These are phyloP conservation scores for Backusella luteola DNA, from an alignment of 192 early-diverging fungal genomes.

Conservation along the genomic window DNA sequence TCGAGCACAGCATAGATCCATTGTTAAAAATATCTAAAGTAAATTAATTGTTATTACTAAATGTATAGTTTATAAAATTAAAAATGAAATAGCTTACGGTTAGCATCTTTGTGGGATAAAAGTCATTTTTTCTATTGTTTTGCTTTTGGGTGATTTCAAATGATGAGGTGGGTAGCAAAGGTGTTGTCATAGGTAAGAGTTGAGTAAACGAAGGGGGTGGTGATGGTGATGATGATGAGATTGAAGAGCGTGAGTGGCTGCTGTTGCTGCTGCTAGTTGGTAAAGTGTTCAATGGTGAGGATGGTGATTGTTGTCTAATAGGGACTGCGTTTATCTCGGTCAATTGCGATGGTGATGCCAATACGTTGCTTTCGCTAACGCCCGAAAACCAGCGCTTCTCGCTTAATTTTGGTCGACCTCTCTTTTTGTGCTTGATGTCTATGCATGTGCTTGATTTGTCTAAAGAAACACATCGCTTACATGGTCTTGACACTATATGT, in stretches of 20 bases:
- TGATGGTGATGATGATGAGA: background rate
- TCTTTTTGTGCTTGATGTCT: constrained; percentile 85
- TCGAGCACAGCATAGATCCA: constrained; percentile 48
- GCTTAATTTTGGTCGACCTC: constrained; percentile 77
- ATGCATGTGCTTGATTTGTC: constrained; percentile 74
- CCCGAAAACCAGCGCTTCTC: constrained; percentile 45
- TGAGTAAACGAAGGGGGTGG: background rate
- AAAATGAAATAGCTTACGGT: background rate
- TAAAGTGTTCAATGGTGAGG: background rate
- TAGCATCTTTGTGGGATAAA: constrained; percentile 5
- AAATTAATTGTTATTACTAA: background rate
- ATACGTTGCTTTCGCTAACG: background rate
- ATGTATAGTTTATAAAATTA: background rate
- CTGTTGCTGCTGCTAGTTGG: background rate
- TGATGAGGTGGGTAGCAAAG: background rate
- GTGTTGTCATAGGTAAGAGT: background rate
- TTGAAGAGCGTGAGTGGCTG: background rate
- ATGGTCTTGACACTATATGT: constrained; percentile 65
- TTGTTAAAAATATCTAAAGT: constrained; percentile 42
- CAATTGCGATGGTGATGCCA: background rate
- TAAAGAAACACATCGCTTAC: constrained; percentile 73
- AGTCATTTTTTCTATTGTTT: background rate
- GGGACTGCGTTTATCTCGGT: background rate
- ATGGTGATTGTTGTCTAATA: background rate
- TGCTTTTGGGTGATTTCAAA: background rate